Conservation (phyloP, 2,329 filamentous ascomycete species). For the Aaosphaeria pasadenensis region DNA sequence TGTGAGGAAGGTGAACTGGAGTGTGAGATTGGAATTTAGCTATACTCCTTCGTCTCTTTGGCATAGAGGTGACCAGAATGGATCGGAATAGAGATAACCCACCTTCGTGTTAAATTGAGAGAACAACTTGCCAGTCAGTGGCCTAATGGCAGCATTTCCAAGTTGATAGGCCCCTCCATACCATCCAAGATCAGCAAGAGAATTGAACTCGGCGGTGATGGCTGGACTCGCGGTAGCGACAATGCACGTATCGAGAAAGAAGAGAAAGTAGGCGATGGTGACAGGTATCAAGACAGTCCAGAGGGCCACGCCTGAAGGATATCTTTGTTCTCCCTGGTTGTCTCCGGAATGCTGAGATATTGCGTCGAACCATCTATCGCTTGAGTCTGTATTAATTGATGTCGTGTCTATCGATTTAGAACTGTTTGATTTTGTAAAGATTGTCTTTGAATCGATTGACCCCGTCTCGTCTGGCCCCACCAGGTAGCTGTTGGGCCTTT, state of each 20-base stretch:
- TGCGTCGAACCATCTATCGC: neutral
- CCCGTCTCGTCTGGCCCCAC: neutral
- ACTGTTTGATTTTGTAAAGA: neutral
- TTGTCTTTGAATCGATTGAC: neutral
- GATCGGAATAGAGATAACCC: neutral
- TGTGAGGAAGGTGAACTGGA: neutral
- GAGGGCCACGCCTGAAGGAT: neutral
- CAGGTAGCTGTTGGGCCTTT: neutral
- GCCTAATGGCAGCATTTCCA: neutral
- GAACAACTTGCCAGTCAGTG: slow-evolving; percentile 1
- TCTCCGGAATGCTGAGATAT: neutral
- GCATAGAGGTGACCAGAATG: neutral
- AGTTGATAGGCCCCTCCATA: slow-evolving; percentile 1
- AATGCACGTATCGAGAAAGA: slow-evolving; percentile 4
- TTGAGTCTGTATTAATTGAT: neutral
- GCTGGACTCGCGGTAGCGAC: slow-evolving; percentile 10
- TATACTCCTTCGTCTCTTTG: neutral
- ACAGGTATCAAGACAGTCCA: neutral
- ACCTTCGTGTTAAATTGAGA: neutral
- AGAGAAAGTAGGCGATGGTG: slow-evolving; percentile 9
- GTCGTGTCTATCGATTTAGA: neutral
- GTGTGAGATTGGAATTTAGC: neutral
- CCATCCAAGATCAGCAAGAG: slow-evolving; percentile 1
- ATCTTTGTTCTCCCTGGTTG: neutral
- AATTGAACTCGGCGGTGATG: neutral